Evolutionary conservation across 129 eudicot species (phyloP), one percentile per base, ranked within the genome.

Genomic region (Flaveria robusta): DNA sequence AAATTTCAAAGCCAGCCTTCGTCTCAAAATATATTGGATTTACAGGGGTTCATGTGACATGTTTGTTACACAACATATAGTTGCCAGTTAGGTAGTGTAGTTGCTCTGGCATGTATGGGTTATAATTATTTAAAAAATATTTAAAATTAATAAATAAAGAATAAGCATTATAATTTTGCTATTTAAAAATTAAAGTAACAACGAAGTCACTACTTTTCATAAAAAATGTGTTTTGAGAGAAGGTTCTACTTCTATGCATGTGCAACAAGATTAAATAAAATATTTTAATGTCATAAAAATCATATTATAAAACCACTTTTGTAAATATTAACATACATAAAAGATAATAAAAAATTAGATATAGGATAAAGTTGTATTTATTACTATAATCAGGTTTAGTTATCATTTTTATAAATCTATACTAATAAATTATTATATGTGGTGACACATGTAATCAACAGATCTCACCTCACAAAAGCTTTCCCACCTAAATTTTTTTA

Each of bases 11-110:
- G 68, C 9, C 22, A 22, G 45, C 26, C 27, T 47, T 60, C 70
- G 29, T 42, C 15, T 66, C 31, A 52, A 51, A 72, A 79, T 23
- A 65, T 63, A 68, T 51, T 52, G 73, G 60, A 65, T 66, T 64
- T 34, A 72, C 20, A 39, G 78, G 70, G 82, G 66, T 83, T 77
- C 88, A 88, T 85, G 86, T 74, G 86, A 70, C 77, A 83, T 88
- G 87, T 79, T 79, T 73, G 79, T 79, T 72, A 73, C 69, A 64
- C 79, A 52, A 43, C 74, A 71, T 73, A 79, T 72, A 79, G 74
- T 77, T 68, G 79, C 74, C 69, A 80, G 73, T 80, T 73, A 74
- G 74, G 79, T 26, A 52, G 78, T 72, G 79, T 72, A 65, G 74
- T 79, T 72, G 77, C 66, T 80, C 79, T 80, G 79, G 74, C 83